These are phyloP conservation scores for Talaromyces rugulosus DNA, from an alignment of 2,329 filamentous ascomycete genomes.

Conservation along the genomic window DNA sequence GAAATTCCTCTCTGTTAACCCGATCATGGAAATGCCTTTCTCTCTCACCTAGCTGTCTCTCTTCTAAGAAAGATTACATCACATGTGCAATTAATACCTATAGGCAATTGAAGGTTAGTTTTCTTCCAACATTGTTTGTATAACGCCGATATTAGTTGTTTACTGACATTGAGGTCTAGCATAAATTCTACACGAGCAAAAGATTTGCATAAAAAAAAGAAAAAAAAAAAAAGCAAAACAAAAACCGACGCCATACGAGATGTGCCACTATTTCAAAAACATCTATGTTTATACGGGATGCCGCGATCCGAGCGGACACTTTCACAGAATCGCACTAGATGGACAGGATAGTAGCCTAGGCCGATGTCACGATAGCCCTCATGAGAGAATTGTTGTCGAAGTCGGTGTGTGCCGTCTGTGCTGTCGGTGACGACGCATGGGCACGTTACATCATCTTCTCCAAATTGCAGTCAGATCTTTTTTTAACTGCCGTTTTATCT, in stretches of 20 bases:
- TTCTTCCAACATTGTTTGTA: neutral
- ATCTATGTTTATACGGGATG: slow-evolving; percentile 74
- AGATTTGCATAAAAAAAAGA: neutral
- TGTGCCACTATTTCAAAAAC: slow-evolving; percentile 66
- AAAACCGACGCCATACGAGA: slow-evolving; percentile 18
- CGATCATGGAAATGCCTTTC: neutral
- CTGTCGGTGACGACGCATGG: slow-evolving; percentile 20
- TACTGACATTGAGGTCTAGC: neutral
- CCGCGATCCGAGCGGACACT: slow-evolving; percentile 64
- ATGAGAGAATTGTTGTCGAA: slow-evolving; percentile 70
- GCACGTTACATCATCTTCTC: neutral
- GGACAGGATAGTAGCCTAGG: slow-evolving; percentile 51
- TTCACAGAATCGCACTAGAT: slow-evolving; percentile 66
- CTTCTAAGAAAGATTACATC: neutral
- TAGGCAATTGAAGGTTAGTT: neutral
- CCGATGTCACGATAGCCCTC: slow-evolving; percentile 60
- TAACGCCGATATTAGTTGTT: neutral
- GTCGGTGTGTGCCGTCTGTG: slow-evolving; percentile 60
- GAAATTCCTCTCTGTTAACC: neutral
- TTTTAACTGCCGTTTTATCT: neutral
- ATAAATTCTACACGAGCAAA: neutral
- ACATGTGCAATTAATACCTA: neutral
- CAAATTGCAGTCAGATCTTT: neutral
- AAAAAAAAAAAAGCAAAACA: too few relatives aligned
- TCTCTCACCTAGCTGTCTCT: neutral